Conservation (phyloP, 129 eudicot genomes). For the Centrapalus pauciflorus region DNA sequence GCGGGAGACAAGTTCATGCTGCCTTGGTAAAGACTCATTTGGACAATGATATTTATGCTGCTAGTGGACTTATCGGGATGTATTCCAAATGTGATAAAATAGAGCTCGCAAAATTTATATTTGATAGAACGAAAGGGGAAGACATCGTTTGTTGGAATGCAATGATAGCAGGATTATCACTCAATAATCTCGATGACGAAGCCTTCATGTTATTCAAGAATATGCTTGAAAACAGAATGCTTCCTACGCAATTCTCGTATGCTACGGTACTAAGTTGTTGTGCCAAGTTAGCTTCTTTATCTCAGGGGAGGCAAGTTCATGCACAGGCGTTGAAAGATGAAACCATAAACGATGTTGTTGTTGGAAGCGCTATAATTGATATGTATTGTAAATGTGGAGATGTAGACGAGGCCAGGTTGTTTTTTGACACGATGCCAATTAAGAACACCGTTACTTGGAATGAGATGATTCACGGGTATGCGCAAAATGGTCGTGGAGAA, state of each 20-base stretch:
- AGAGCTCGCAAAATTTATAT: slow-evolving; percentile 46
- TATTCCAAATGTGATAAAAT: slow-evolving; percentile 54
- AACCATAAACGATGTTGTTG: slow-evolving; percentile 43
- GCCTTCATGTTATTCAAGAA: slow-evolving; percentile 52
- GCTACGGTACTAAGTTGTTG: slow-evolving; percentile 59
- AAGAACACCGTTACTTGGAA: slow-evolving; percentile 73
- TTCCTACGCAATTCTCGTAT: slow-evolving; percentile 63
- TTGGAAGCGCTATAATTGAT: slow-evolving; percentile 66
- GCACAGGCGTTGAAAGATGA: slow-evolving; percentile 51
- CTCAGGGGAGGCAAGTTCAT: slow-evolving; percentile 75
- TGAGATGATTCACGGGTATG: slow-evolving; percentile 88
- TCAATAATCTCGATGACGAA: slow-evolving; percentile 50
- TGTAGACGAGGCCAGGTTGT: slow-evolving; percentile 41
- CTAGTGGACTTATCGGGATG: slow-evolving; percentile 75
- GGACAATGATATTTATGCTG: slow-evolving; percentile 53
- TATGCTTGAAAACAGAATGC: slow-evolving; percentile 52
- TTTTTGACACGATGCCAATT: slow-evolving; percentile 52
- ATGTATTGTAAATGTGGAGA: slow-evolving; percentile 88
- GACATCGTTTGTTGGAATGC: slow-evolving; percentile 85
- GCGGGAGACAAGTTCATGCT: slow-evolving; percentile 71
- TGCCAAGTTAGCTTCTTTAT: slow-evolving; percentile 49
- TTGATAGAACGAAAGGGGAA: slow-evolving; percentile 34
- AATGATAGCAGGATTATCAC: slow-evolving; percentile 64
- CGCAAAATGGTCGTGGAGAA: slow-evolving; percentile 71
- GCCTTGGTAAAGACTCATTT: slow-evolving; percentile 29